Base-by-base conservation (phyloP, 768 basidiomycete genomes). In the Neoboletus subvelutipes region DNA sequence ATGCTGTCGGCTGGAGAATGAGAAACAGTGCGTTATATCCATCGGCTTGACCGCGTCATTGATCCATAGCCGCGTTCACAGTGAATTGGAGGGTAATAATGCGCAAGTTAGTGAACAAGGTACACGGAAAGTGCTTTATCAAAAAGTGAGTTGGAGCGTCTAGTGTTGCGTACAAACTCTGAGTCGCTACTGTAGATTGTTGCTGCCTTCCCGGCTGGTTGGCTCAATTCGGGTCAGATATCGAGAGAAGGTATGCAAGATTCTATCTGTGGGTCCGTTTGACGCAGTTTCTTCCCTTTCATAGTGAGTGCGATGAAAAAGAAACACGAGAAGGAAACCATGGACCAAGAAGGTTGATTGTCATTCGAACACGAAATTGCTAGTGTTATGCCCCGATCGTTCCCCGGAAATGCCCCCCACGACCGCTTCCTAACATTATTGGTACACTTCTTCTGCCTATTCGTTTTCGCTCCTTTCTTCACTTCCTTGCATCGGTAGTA, bases 301-400 rank as follows among this genome's bases (percentile, higher is more conserved):
- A 11, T 64, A 90, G 89, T 92, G 81, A 90, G 88, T 67, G 83
- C 86, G 8, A 88, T 92, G 83, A 92, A 92, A 77, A 92, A 92
- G 78, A 84, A 79, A 61, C 78, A 83, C 58, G 89, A 92, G 71
- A 83, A 83, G 65, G 89, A 91, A 66, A 78, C 78, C 26, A 78
- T 83, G 80, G 86, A 88, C 64, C 77, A 80, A 61, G 85, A 86
- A 39, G 60, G 49, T 0, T 73, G 55, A 72, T 45, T 13, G 17
- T 20, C 45, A 42, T n/a, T 18, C 1, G 15, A 24, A 17, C 33
- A 24, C 39, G 34, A 48, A n/a, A 24, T 29, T 42, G 33, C 17
- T 39, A 24, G 34, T 40, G 17, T 29, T 20, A 37, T 49, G 2
- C 29, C 17, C 26, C 34, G 42, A 26, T 28, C 45, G 8, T 42